Percentiles rank a stretch among this genome's conserved stretches.
These are phyloP conservation scores for Phytophthora pini DNA, from an alignment of 352 stramenopile species.

Conservation along the genomic window DNA sequence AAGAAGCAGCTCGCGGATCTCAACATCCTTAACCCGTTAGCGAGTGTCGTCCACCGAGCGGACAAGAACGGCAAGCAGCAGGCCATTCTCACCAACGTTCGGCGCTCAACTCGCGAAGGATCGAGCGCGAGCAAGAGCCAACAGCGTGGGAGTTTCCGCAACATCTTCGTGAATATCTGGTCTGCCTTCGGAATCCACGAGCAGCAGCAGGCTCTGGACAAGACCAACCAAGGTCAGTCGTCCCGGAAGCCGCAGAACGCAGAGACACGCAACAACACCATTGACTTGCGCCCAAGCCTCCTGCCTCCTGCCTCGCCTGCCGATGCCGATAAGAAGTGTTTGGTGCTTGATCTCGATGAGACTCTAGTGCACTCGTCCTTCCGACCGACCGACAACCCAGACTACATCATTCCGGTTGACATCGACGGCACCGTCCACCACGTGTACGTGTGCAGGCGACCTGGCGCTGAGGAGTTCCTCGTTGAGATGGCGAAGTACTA, in stretches of 20 bases:
- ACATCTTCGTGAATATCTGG: conserved; percentile 78
- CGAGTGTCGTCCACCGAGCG: conserved; percentile 71
- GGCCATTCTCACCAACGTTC: conserved; percentile 24
- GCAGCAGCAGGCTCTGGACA: conserved; percentile 45
- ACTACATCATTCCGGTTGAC: conserved; percentile 98
- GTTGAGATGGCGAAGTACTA: conserved; percentile 96
- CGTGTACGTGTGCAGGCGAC: conserved; percentile 92
- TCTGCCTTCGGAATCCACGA: conserved; percentile 63
- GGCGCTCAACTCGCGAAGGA: conserved; percentile 35
- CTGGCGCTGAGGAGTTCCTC: conserved; percentile 96
- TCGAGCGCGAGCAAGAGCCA: conserved; percentile 17
- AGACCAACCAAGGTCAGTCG: conserved; percentile 33
- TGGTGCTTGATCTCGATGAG: conserved; percentile 97
- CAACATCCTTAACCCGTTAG: conserved; percentile 49
- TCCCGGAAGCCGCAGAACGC: conserved; percentile 31
- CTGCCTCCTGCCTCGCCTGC: conserved; percentile 47
- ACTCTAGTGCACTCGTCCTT: conserved; percentile 98
- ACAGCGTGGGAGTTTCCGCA: conserved; percentile 60
- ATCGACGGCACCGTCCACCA: conserved; percentile 91
- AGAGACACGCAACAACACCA: conserved; percentile 11
- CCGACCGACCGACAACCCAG: conserved; percentile 90
- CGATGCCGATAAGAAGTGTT: conserved; percentile 86
- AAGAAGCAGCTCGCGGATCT: conserved; percentile 54
- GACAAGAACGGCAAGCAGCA: conserved; percentile 72
- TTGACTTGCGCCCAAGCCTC: conserved; percentile 67